Conservation (phyloP, 202 grass and related monocot genomes). For the Bolboschoenoplectus hybrid region DNA sequence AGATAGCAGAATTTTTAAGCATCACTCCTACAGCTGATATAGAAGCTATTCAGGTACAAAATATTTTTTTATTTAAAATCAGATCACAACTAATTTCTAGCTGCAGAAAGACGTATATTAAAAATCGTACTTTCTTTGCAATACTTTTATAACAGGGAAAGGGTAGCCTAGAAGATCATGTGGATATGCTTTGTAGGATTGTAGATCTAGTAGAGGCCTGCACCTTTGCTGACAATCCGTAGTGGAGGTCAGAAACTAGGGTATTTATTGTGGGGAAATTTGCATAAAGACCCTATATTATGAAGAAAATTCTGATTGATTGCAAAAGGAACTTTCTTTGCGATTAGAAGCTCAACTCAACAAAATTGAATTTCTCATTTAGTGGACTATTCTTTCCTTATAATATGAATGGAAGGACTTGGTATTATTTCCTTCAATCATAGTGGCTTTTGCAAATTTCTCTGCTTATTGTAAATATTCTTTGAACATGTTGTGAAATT, state of each 20-base stretch:
- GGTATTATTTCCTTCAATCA: neutral
- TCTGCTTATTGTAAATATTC: neutral
- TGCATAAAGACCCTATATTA: neutral
- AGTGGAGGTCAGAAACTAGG: conserved; percentile 71
- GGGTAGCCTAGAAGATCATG: conserved; percentile 81
- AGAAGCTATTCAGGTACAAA: conserved; percentile 82
- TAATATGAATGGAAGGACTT: neutral
- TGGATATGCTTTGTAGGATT: conserved; percentile 78
- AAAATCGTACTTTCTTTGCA: conserved; percentile 9
- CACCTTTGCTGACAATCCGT: conserved; percentile 84
- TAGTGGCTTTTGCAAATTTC: neutral
- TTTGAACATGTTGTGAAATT: neutral
- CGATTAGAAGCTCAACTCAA: conserved; percentile 1
- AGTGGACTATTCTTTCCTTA: neutral
- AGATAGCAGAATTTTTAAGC: conserved; percentile 92
- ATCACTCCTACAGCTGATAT: conserved; percentile 82
- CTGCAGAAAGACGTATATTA: conserved; percentile 9
- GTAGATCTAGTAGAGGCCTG: conserved; percentile 95
- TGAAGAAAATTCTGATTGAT: neutral
- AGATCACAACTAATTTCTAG: neutral
- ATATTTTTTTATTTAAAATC: conserved; percentile 22
- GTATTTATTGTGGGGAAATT: neutral
- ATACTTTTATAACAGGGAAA: conserved; percentile 60
- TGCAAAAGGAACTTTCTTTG: neutral
- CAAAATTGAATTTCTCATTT: neutral